Evolutionary conservation across 2,329 filamentous ascomycete species (phyloP).

Genomic region (Cadophora malorum): DNA sequence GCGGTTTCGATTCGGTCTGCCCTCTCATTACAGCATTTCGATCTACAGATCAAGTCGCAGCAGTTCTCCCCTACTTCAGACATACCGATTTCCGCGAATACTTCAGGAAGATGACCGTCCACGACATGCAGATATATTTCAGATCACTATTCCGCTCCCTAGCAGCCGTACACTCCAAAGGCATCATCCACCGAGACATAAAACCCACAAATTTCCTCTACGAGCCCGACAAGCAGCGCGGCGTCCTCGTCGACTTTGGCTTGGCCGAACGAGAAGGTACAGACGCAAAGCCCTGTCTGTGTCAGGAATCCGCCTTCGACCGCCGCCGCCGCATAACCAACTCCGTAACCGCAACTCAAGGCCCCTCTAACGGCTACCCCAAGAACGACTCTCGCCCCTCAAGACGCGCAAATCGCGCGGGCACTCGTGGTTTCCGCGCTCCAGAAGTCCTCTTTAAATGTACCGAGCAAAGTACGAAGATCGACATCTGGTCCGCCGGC

Average conservation of each 20-base stretch:
- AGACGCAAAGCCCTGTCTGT: conserved; percentile 82
- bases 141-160: conserved; percentile 86
- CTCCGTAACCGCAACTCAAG: conserved; percentile 63
- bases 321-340: conserved; percentile 66
- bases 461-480: conserved; percentile 89
- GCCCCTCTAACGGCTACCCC: conserved; percentile 73
- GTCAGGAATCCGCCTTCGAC: conserved; percentile 67
- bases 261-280: conserved; percentile 84
- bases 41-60: conserved; percentile 91
- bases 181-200: conserved; percentile 93
- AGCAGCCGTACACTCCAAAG: conserved; percentile 78
- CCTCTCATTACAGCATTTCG: conserved; percentile 98
- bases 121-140: conserved; percentile 90
- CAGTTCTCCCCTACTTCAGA: conserved; percentile 92
- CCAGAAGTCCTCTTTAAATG: conserved; percentile 98
- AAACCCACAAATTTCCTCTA: conserved; percentile 99
- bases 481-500: conserved; percentile 96
- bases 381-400: conserved; percentile 89
- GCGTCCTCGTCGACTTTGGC: conserved; percentile 98
- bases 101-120: conserved; percentile 86
- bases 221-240: conserved; percentile 77
- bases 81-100: conserved; percentile 95
- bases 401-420: conserved; percentile 89
- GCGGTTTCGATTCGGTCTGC: conserved; percentile 83
- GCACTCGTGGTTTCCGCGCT: conserved; percentile 93